Percentiles rank a stretch among this genome's conserved stretches.
Conservation (phyloP, 2,329 filamentous ascomycete genomes). For the Diaporthe citri region DNA sequence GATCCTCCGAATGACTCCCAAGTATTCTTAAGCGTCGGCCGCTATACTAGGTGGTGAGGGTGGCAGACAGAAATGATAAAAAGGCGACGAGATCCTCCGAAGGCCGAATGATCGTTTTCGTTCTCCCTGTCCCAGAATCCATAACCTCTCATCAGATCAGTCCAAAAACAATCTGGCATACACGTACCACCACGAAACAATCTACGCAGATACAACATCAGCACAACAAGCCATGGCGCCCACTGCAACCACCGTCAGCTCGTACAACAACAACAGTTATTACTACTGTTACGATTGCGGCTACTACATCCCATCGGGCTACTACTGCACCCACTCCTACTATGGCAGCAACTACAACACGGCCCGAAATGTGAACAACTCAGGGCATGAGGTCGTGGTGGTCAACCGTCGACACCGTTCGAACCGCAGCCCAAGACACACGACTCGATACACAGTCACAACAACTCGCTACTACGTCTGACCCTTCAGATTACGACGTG, state of each 20-base stretch:
- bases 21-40: conserved; percentile 6
- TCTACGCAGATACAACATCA: neutral
- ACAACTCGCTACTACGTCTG: conserved; percentile 19
- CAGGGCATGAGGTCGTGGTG: neutral
- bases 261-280: conserved; percentile 11
- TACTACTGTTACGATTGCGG: conserved; percentile 34
- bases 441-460: conserved; percentile 27
- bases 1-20: conserved; percentile 14
- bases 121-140: neutral
- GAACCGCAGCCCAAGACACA: conserved; percentile 15
- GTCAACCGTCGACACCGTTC: conserved; percentile 12
- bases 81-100: conserved; percentile 1
- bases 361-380: neutral
- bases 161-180: neutral
- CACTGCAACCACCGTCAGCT: neutral
- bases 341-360: conserved; percentile 18
- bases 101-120: neutral
- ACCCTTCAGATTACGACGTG: neutral
- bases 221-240: conserved; percentile 12
- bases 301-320: conserved; percentile 34
- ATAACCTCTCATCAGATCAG: neutral
- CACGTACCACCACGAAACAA: neutral
- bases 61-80: neutral
- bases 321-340: conserved; percentile 33
- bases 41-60: conserved; percentile 22